These are phyloP conservation scores for Aspergillus pseudonomiae DNA, from an alignment of 2,329 filamentous ascomycete genomes.

Conservation along the genomic window DNA sequence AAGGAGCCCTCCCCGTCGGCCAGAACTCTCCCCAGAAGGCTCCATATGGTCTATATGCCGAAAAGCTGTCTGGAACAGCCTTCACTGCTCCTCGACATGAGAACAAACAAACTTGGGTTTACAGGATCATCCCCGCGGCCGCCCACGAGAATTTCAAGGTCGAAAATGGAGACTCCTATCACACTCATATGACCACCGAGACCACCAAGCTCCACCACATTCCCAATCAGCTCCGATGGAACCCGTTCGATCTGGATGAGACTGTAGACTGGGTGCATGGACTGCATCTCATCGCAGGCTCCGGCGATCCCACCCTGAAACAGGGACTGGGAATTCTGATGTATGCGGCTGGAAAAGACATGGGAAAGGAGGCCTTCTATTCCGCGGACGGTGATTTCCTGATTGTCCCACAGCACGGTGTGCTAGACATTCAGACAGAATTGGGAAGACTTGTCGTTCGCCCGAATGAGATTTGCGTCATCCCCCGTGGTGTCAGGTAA, in stretches of 20 bases:
- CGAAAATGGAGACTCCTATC: constrained; percentile 49
- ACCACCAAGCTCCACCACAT: constrained; percentile 68
- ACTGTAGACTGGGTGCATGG: constrained; percentile 69
- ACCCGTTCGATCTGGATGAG: constrained; percentile 73
- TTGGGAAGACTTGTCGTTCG: constrained; percentile 74
- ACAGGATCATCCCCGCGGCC: constrained; percentile 68
- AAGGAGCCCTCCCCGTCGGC: constrained; percentile 72
- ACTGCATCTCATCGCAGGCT: constrained; percentile 73
- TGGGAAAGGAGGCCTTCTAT: constrained; percentile 80
- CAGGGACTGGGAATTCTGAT: constrained; percentile 78
- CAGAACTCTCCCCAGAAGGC: constrained; percentile 83
- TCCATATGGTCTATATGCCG: constrained; percentile 76
- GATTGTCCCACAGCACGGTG: constrained; percentile 74
- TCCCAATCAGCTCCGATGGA: constrained; percentile 81
- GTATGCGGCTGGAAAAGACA: constrained; percentile 76
- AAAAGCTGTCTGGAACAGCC: constrained; percentile 73
- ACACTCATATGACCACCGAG: constrained; percentile 46
- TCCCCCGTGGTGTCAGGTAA: constrained; percentile 69
- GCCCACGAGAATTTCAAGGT: constrained; percentile 57
- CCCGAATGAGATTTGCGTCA: constrained; percentile 76
- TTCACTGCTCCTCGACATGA: constrained; percentile 71
- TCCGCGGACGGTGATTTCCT: constrained; percentile 80
- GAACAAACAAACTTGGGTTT: constrained; percentile 74
- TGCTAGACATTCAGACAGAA: constrained; percentile 76
- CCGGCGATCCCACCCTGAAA: constrained; percentile 79